Base-by-base conservation (phyloP, 345 rosid genomes). In the Melastoma malabathricum region DNA sequence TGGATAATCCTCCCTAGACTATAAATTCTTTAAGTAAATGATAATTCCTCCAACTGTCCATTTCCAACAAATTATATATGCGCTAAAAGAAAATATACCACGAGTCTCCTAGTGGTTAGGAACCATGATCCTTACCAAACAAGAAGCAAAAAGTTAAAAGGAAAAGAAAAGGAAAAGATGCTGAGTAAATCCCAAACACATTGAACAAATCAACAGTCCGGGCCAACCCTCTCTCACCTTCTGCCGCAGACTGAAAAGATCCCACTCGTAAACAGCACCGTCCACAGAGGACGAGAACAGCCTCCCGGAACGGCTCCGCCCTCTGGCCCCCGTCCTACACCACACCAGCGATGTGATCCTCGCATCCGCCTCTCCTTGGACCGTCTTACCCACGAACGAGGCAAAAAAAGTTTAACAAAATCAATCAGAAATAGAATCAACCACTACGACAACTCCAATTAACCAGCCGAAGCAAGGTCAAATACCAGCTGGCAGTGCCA, bases 401-500 rank as follows among this genome's bases (percentile, higher is more conserved):
- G 43, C 9, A 55, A 44, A 61, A 43, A 15, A 50, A 58, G 17
- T 44, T 18, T 27, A 48, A 51, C 25, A 46, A 22, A 54, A 43
- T 48, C 63, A 45, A 57, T 58, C 20, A 57, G 14, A 17, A 51
- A 19, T 5, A 15, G 17, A 19, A 19, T 10, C 22, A 34, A 44
- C 43, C 8, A 22, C 29, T 16, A 4, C 10, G 13, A 3, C 25
- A 15, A 22, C 39, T 38, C 41, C 41, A 34, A 34, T 34, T 34
- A 34, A 22, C 25, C 25, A 1, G 18, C 10, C 18, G 13, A 8
- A 29, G 27, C 27, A 13, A 47, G 18, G 4, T 23, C 15, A 45
- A 16, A 55, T 71, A 90, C 96, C 82, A 86, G 82, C 65, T 86
- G 98, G 66, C 90, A 76, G 90, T 90, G 96, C 98, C 98, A 90